Evolutionary conservation across 176 grass and related monocot genomes (phyloP), one percentile per base, ranked within the genome.

Genomic region (Musa troglodytarum): DNA sequence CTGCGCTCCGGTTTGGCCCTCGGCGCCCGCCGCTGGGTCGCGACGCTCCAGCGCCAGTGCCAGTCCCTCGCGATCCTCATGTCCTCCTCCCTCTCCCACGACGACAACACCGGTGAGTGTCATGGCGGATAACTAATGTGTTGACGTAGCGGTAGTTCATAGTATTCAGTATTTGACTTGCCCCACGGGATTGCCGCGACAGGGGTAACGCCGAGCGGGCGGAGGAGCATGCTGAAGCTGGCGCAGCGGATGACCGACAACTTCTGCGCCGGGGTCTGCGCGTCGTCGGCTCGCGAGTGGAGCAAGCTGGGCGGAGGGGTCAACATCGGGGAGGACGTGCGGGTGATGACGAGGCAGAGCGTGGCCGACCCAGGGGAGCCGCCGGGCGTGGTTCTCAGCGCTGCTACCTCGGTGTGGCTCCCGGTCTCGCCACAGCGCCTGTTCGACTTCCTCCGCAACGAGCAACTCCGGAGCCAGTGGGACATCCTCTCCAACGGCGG

Each of bases 311-410:
- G 86, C 52, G 88, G 81, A 2, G 84, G 83, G 6, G 76, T 86
- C 28, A 92, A 81, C 52, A 81, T 89, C 43, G 91, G 81, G 50
- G 85, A 89, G 80, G 96, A 94, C 77, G 91, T 99, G 8, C 81
- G 78, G 74, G 74, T 99, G 69, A 92, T 92, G 91, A 83, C 81
- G 19, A 73, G 87, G 22, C 89, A 86, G 71, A 92, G 86, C 61
- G 86, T 99, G 76, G 81, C 89, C 75, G 95, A 94, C 74, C 95
- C 95, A 11, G 95, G 95, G n/a, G 79, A 88, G 79, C 95, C 95
- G 0, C 79, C 86, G 20, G 95, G 95, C 11, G 88, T 99, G 51
- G 96, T 99, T 63, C 74, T 99, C 11, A 92, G 96, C 78, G 96
- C 91, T 1, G 91, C 96, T 7, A 95, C 96, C 19, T 85, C 96